A percentile compares a stretch with the other conserved stretches of the same genome.
Evolutionary conservation across 192 early-diverging fungal genomes (phyloP).

Genomic region (Mortierella hygrophila): DNA sequence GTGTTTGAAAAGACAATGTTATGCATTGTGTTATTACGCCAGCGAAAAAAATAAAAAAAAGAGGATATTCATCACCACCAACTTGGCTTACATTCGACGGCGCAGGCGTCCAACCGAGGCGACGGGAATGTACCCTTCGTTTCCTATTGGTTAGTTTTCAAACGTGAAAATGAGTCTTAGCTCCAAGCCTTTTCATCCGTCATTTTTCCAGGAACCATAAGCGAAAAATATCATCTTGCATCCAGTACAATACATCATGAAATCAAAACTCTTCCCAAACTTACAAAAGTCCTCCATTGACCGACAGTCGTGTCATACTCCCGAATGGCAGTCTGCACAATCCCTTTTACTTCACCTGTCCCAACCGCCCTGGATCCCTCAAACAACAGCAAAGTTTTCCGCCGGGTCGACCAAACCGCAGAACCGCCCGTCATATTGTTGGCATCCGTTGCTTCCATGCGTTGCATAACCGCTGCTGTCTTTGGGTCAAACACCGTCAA

Average conservation of each 20-base stretch:
- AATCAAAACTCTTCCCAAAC: background rate
- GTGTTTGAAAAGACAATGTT: background rate
- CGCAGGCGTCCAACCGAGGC: conserved; percentile 29
- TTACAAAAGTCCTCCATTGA: conserved; percentile 17
- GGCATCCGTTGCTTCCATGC: background rate
- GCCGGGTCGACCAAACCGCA: conserved; percentile 31
- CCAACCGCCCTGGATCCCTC: conserved; percentile 29
- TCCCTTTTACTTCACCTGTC: background rate
- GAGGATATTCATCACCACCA: background rate
- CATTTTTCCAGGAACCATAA: too few species aligned
- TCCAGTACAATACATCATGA: background rate
- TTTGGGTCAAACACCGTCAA: conserved; percentile 32
- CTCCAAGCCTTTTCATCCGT: background rate
- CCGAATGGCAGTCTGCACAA: conserved; percentile 6
- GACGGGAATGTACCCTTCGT: conserved; percentile 22
- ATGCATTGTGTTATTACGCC: background rate
- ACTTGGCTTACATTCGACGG: conserved; percentile 17
- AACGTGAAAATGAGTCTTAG: background rate
- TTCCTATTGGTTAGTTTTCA: background rate
- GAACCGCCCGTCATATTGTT: conserved; percentile 20
- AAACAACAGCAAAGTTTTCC: conserved; percentile 26
- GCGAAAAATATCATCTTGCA: too few species aligned
- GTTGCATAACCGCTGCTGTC: background rate
- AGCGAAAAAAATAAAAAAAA: background rate
- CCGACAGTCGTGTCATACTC: conserved; percentile 17